phyloP scores from a whole-genome alignment of 2,329 filamentous ascomycete species.

The Alternaria sp. region DNA sequence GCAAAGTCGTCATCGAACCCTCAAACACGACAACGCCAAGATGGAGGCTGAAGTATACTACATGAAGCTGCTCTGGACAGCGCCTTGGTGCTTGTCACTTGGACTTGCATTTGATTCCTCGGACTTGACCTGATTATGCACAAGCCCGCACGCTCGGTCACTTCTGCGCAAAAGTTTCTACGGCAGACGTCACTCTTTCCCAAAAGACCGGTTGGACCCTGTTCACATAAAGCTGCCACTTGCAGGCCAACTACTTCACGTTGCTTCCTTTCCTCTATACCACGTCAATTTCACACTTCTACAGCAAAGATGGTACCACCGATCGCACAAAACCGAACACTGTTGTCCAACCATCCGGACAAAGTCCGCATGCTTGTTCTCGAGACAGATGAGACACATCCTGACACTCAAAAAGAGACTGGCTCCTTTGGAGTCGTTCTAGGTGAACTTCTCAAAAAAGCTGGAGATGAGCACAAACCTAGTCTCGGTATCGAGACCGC shows the following conservation, averaged over 20 bases:
- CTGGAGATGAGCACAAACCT: conserved; percentile 63
- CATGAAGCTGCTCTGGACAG: conserved; percentile 23
- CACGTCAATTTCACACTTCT: conserved; percentile 2
- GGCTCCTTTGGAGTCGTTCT: conserved; percentile 65
- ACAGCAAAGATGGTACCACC: conserved; percentile 33
- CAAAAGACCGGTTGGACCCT: conserved; percentile 1
- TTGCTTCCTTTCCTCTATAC: not conserved
- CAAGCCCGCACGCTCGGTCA: conserved; percentile 21
- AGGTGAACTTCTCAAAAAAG: conserved; percentile 60
- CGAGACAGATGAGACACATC: conserved; percentile 66
- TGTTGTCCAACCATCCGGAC: conserved; percentile 36
- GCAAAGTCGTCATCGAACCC: conserved; percentile 27
- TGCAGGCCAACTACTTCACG: not conserved
- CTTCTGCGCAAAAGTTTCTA: conserved; percentile 9
- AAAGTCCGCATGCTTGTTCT: conserved; percentile 62
- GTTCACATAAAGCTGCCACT: not conserved
- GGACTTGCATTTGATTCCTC: conserved; percentile 1
- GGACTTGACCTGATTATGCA: conserved; percentile 18
- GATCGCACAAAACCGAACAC: conserved; percentile 27
- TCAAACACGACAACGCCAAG: conserved; percentile 19
- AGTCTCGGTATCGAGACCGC: conserved; percentile 64
- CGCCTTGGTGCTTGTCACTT: conserved; percentile 4
- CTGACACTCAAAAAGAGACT: conserved; percentile 58
- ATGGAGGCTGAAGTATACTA: conserved; percentile 19
- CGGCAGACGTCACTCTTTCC: conserved; percentile 10